phyloP scores from a whole-genome alignment of 1,284 basidiomycete genomes.

The Takashimella tepidaria region DNA sequence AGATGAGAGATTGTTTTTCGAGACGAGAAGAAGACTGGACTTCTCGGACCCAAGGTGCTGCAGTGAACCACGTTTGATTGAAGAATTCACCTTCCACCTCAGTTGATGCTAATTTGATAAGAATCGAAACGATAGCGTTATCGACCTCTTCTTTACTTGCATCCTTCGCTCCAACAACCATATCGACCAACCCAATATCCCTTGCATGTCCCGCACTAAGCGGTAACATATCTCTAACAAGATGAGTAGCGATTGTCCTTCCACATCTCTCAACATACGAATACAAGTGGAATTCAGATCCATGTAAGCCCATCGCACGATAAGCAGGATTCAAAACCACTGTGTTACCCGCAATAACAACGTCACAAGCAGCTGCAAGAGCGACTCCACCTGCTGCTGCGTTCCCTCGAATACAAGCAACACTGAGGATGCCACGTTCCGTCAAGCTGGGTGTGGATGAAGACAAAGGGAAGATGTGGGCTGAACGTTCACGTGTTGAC shows the following conservation, averaged over 20 bases:
- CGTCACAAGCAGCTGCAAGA: conserved; percentile 49
- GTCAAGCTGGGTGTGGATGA: conserved; percentile 34
- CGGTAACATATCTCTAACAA: conserved; percentile 48
- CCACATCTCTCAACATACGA: conserved; percentile 48
- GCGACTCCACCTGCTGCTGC: conserved; percentile 52
- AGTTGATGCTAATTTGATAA: conserved; percentile 5
- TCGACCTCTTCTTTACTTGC: not conserved
- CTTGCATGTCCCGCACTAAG: conserved; percentile 38
- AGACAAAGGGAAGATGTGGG: conserved; percentile 43
- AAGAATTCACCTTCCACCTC: conserved; percentile 22
- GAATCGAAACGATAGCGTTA: not conserved
- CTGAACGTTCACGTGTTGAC: conserved; percentile 25
- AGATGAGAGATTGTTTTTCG: conserved; percentile 25
- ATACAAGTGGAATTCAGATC: conserved; percentile 50
- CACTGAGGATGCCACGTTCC: conserved; percentile 47
- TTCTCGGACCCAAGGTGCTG: conserved; percentile 5
- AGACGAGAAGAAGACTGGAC: not conserved
- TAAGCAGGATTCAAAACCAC: conserved; percentile 51
- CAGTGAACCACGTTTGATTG: conserved; percentile 15
- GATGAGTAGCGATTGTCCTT: conserved; percentile 30
- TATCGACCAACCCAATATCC: conserved; percentile 39
- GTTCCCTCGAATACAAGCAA: conserved; percentile 50
- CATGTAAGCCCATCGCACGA: conserved; percentile 49
- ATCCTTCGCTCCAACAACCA: conserved; percentile 24
- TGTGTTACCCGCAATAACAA: conserved; percentile 43